Conservation (phyloP, 108 stramenopile species). For the Nitzschia putrida region DNA sequence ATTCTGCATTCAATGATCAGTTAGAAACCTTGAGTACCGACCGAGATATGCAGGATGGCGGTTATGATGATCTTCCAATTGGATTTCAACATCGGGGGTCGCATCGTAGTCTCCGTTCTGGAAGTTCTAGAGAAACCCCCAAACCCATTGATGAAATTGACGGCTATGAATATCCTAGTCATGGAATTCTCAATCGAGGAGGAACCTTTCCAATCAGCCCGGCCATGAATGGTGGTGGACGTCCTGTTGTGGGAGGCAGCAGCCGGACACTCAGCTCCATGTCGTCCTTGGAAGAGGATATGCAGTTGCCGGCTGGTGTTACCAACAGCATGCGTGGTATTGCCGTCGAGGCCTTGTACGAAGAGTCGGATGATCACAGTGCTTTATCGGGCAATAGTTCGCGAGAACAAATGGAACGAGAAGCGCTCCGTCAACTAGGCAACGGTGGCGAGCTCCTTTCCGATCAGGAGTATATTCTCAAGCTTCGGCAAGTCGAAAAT, state of each 20-base stretch:
- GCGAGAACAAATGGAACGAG: neutral
- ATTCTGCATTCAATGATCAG: neutral
- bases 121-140: neutral
- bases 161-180: slow-evolving; percentile 4
- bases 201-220: slow-evolving; percentile 25
- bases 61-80: neutral
- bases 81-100: neutral
- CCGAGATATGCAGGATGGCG: neutral
- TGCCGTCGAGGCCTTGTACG: neutral
- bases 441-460: neutral
- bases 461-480: slow-evolving; percentile 10
- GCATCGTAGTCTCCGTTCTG: neutral
- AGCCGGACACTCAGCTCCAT: slow-evolving; percentile 30
- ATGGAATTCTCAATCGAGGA: slow-evolving; percentile 40
- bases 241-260: neutral
- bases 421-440: neutral
- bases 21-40: neutral
- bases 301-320: neutral
- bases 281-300: slow-evolving; percentile 8
- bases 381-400: neutral
- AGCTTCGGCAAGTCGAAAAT: slow-evolving; percentile 6
- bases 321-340: neutral
- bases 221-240: neutral
- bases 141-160: slow-evolving; percentile 1
- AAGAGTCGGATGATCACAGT: neutral